Evolutionary conservation across 345 rosid genomes (phyloP).

Genomic region (Moricandia arvensis): DNA sequence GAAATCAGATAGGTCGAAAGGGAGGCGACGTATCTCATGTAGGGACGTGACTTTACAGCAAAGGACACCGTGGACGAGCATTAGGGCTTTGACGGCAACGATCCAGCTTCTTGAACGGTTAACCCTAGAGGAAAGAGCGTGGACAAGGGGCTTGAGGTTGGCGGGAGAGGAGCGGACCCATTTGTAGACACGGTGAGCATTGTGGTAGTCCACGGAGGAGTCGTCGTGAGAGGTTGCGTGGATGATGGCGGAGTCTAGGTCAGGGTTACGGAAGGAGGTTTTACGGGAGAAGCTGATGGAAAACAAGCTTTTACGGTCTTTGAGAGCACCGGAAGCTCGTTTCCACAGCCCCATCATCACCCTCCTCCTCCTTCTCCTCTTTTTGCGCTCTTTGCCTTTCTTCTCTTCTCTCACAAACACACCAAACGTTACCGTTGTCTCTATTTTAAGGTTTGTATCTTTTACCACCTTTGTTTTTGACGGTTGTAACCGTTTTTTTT

Average conservation of each 20-base stretch:
- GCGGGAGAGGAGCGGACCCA: slow-evolving; percentile 71
- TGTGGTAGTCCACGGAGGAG: slow-evolving; percentile 52
- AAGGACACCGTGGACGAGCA: slow-evolving; percentile 77
- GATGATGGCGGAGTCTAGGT: slow-evolving; percentile 66
- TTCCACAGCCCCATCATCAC: slow-evolving; percentile 66
- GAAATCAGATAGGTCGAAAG: slow-evolving; percentile 75
- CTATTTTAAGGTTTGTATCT: slow-evolving; percentile 32
- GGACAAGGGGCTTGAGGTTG: slow-evolving; percentile 53
- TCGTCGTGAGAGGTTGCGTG: slow-evolving; percentile 85
- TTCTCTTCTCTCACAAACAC: neutral
- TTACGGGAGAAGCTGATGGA: slow-evolving; percentile 39
- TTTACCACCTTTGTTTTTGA: slow-evolving; percentile 21
- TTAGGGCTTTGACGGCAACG: slow-evolving; percentile 72
- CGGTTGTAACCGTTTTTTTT: slow-evolving; percentile 33
- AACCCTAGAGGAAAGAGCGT: slow-evolving; percentile 52
- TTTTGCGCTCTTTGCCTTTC: slow-evolving; percentile 11
- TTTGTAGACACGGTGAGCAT: slow-evolving; percentile 56
- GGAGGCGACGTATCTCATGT: slow-evolving; percentile 41
- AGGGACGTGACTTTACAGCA: slow-evolving; percentile 53
- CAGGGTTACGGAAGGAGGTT: slow-evolving; percentile 45
- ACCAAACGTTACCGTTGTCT: slow-evolving; percentile 10
- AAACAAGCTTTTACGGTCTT: slow-evolving; percentile 70
- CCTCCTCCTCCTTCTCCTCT: slow-evolving; percentile 17
- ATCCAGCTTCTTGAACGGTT: slow-evolving; percentile 67
- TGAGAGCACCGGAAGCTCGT: slow-evolving; percentile 66